Base-by-base conservation (phyloP, 192 early-diverging fungal genomes). In the Chytriomyces hyalinus region DNA sequence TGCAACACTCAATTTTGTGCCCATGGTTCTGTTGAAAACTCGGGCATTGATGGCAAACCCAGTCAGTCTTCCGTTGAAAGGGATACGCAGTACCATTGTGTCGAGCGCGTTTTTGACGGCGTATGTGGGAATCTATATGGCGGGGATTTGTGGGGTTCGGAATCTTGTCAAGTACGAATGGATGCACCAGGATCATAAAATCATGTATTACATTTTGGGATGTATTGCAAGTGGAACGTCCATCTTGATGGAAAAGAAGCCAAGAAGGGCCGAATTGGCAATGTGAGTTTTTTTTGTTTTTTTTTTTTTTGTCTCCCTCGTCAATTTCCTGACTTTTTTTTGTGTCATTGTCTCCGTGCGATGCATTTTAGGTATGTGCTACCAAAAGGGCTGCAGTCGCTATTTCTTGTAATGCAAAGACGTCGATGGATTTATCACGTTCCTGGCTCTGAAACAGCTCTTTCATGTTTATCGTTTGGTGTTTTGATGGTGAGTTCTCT, bases 181-280 rank as follows among this genome's bases (percentile, higher is more conserved):
- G 70, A 60, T 86, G 26, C 67, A 76, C 3, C 24, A 48, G 10
- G 89, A 93, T 80, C 80, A 78, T 70, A 92, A 92, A 78, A 84
- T 82, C 44, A 45, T 87, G 20, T 93, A 93, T 64, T 93, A 90
- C 80, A 45, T 90, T 10, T 79, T 87, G 62, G 93, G 92, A 6
- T 72, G 91, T 26, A 69, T 87, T 24, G 87, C 89, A 45, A 84
- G 85, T 22, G 26, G 81, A 17, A 43, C 17, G 0, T 80, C 90
- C 11, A 93, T 94, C 61, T 87, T 94, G 75, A 65, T 92, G 3
- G 93, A 94, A 78, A 84, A 93, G 51, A 92, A 90, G 77, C 76
- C 76, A 17, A 79, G 91, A 66, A 82, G 93, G 17, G 78, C 84
- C 10, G 92, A 94, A 75, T 82, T 93, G 75, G 92, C 92, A 4